Conservation (phyloP, 768 basidiomycete genomes). For the Kwoniella shandongensis region DNA sequence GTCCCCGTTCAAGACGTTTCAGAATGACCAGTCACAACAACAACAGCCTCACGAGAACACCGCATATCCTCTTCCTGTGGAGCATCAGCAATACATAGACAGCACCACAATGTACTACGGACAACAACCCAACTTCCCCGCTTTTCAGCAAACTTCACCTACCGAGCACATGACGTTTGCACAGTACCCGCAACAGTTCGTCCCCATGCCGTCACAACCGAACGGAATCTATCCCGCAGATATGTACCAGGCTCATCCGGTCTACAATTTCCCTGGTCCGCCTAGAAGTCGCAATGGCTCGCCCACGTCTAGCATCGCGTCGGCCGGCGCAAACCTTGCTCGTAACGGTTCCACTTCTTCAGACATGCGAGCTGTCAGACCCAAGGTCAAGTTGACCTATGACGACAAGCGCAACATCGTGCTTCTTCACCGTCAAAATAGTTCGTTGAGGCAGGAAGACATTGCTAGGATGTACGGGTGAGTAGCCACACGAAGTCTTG, state of each 20-base stretch:
- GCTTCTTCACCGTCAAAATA: conserved; percentile 43
- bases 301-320: conserved; percentile 32
- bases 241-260: conserved; percentile 15
- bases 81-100: conserved; percentile 28
- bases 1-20: conserved; percentile 33
- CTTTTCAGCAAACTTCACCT: conserved; percentile 5
- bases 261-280: conserved; percentile 27
- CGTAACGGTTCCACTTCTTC: conserved; percentile 35
- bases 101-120: conserved; percentile 22
- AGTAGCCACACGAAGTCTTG: conserved; percentile 10
- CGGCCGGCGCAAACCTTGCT: conserved; percentile 29
- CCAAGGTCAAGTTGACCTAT: conserved; percentile 51
- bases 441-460: conserved; percentile 49
- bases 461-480: conserved; percentile 50
- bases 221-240: conserved; percentile 9
- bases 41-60: conserved; percentile 6
- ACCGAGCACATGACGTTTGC: conserved; percentile 9
- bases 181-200: conserved; percentile 22
- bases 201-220: conserved; percentile 18
- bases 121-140: conserved; percentile 9
- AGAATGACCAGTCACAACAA: conserved; percentile 7
- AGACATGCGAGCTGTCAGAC: conserved; percentile 29
- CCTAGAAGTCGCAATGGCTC: conserved; percentile 35
- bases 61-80: conserved; percentile 19
- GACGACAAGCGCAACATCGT: conserved; percentile 52